These are phyloP conservation scores for Skeletonema costatum DNA, from an alignment of 108 stramenopile species.

Conservation along the genomic window DNA sequence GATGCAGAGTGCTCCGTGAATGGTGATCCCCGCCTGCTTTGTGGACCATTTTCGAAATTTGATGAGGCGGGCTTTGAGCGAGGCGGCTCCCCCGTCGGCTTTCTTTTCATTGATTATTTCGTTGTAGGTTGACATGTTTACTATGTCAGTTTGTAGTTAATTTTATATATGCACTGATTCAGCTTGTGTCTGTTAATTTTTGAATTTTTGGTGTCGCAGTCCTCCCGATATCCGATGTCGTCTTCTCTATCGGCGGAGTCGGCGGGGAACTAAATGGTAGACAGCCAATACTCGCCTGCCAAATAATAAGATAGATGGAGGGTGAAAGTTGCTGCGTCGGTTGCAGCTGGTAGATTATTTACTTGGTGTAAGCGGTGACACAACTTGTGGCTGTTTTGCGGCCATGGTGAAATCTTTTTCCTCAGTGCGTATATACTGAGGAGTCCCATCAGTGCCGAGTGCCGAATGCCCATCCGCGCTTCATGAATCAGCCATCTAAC, in stretches of 20 bases:
- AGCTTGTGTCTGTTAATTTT: neutral
- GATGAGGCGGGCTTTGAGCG: slow-evolving; percentile 66
- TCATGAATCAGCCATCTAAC: too few species aligned
- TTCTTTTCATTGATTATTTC: slow-evolving; percentile 32
- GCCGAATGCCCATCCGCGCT: too few species aligned
- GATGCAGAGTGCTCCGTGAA: slow-evolving; percentile 77
- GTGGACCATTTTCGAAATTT: slow-evolving; percentile 80
- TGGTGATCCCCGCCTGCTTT: slow-evolving; percentile 60
- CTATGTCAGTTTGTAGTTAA: neutral
- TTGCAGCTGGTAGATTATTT: too few species aligned
- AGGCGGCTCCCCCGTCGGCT: slow-evolving; percentile 49
- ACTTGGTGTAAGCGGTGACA: too few species aligned
- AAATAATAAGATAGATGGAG: neutral
- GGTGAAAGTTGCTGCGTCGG: neutral
- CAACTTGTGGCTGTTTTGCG: too few species aligned
- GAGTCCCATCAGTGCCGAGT: too few species aligned
- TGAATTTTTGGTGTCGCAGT: neutral
- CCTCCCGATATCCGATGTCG: neutral
- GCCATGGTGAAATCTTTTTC: too few species aligned
- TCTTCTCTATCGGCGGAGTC: neutral
- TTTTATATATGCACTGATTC: neutral
- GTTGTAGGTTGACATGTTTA: slow-evolving; percentile 20
- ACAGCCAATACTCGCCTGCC: neutral
- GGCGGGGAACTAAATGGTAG: neutral
- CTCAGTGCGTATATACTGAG: too few species aligned